These are phyloP conservation scores for Starmera caribaea DNA, from an alignment of 805 yeast genomes.

Conservation along the genomic window DNA sequence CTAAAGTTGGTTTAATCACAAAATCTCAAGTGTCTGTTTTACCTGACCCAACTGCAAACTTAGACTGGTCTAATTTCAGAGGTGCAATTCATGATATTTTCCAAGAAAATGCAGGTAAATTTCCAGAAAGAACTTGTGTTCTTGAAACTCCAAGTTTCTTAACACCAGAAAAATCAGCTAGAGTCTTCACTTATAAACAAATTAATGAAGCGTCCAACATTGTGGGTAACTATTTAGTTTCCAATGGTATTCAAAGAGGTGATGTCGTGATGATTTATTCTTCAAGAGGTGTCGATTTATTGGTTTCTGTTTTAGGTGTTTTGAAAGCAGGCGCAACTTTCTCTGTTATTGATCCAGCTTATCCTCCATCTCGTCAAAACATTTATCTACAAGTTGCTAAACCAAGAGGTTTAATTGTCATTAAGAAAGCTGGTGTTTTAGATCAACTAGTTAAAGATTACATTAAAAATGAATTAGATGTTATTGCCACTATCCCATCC, in stretches of 20 bases:
- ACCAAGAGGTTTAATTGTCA: constrained; percentile 84
- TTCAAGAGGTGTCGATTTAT: constrained; percentile 91
- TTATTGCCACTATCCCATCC: constrained; percentile 66
- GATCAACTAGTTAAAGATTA: constrained; percentile 73
- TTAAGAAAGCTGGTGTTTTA: constrained; percentile 81
- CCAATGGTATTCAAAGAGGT: constrained; percentile 76
- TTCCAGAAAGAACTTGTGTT: constrained; percentile 85
- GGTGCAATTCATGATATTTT: constrained; percentile 98
- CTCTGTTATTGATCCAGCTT: constrained; percentile 97
- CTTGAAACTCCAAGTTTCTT: constrained; percentile 78
- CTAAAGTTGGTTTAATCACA: constrained; percentile 63
- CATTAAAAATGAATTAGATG: constrained; percentile 60
- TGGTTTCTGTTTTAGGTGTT: constrained; percentile 96
- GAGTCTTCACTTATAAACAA: constrained; percentile 76
- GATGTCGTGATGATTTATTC: constrained; percentile 98
- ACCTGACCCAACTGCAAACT: constrained; percentile 81
- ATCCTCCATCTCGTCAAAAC: constrained; percentile 97
- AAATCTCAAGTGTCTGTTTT: constrained; percentile 46
- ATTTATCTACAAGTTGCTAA: constrained; percentile 87
- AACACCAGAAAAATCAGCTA: constrained; percentile 38
- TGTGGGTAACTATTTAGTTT: constrained; percentile 80
- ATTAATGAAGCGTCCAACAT: constrained; percentile 89
- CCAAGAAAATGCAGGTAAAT: constrained; percentile 70
- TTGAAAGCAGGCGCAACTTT: constrained; percentile 98
- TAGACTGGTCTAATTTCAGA: constrained; percentile 85